These are phyloP conservation scores for Trichoderma atrobrunneum DNA, from an alignment of 2,329 filamentous ascomycete species.

Conservation along the genomic window DNA sequence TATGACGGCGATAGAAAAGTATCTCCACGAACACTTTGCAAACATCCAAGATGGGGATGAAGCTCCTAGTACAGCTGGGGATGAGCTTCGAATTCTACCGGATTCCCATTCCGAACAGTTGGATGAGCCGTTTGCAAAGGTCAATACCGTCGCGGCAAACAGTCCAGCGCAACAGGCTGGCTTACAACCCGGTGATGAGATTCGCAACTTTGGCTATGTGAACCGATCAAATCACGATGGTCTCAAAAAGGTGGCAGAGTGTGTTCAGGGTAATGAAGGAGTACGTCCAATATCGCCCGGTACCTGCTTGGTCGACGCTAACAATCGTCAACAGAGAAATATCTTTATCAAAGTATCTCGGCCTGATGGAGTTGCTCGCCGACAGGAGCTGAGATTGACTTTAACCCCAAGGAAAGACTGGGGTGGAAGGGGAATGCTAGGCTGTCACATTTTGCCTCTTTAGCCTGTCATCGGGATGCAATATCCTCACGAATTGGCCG, in stretches of 20 bases:
- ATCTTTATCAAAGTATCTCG: constrained; percentile 67
- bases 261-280: constrained; percentile 84
- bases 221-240: constrained; percentile 83
- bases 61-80: constrained; percentile 17
- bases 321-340: constrained; percentile 52
- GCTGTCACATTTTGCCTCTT: constrained; percentile 83
- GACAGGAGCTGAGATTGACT: constrained; percentile 63
- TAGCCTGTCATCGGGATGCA: constrained; percentile 34
- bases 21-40: constrained; percentile 90
- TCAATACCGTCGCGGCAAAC: constrained; percentile 74
- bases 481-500: not conserved
- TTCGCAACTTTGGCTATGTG: constrained; percentile 81
- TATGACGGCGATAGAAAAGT: constrained; percentile 79
- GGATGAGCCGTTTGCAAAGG: constrained; percentile 69
- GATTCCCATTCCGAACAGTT: constrained; percentile 30
- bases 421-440: constrained; percentile 86
- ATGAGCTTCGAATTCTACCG: constrained; percentile 31
- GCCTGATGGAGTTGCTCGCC: constrained; percentile 39
- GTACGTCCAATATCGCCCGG: constrained; percentile 55
- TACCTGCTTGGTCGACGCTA: constrained; percentile 23
- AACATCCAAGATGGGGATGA: constrained; percentile 55
- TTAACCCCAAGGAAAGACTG: constrained; percentile 77
- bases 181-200: constrained; percentile 73
- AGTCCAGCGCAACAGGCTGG: constrained; percentile 85
- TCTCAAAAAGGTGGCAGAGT: constrained; percentile 81